Evolutionary conservation across 176 grass and related monocot genomes (phyloP).

Genomic region (Aegilops umbellulata): DNA sequence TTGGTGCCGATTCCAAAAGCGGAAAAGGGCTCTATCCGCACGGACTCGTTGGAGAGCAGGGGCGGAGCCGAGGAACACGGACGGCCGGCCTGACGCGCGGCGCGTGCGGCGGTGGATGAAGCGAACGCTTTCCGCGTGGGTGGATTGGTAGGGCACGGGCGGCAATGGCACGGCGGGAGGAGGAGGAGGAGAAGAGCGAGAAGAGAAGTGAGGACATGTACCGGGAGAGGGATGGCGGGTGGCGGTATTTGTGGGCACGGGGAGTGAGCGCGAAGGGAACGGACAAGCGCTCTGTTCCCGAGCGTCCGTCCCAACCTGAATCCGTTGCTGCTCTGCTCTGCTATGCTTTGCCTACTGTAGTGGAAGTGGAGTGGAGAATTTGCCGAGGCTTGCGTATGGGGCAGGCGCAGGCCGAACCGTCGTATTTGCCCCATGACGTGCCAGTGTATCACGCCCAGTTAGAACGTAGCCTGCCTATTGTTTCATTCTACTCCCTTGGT

Average conservation of each 20-base stretch:
- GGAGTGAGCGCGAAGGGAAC: neutral
- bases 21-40: neutral
- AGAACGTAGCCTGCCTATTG: too few relatives aligned
- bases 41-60: neutral
- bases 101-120: neutral
- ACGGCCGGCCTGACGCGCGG: neutral
- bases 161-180: neutral
- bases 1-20: conserved; percentile 5
- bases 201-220: neutral
- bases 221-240: neutral
- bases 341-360: neutral
- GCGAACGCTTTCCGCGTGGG: neutral
- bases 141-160: neutral
- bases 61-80: neutral
- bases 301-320: neutral
- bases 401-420: neutral
- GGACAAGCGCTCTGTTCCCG: conserved; percentile 7
- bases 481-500: too few relatives aligned
- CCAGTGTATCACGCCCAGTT: neutral
- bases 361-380: neutral
- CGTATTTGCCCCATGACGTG: neutral
- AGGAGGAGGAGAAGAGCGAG: too few relatives aligned
- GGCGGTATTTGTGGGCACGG: conserved; percentile 24
- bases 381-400: neutral
- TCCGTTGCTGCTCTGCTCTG: too few relatives aligned